These are phyloP conservation scores for Bassia scoparia DNA, from an alignment of 148 eudicot species.

Conservation along the genomic window DNA sequence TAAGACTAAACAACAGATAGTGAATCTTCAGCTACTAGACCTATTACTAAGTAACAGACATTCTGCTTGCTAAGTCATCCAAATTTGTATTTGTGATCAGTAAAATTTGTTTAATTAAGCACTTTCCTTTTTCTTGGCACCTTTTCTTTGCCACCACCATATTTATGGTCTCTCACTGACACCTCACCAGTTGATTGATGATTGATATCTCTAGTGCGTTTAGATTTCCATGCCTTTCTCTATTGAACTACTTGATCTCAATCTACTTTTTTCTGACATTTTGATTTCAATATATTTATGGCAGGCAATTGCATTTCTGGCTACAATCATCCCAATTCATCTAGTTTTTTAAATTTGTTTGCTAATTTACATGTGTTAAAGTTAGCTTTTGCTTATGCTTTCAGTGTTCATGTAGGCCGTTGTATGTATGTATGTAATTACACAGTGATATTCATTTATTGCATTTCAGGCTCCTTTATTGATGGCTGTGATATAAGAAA, in stretches of 20 bases:
- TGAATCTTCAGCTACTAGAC: slow-evolving; percentile 1
- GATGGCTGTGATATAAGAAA: slow-evolving; percentile 93
- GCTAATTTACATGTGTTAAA: not conserved
- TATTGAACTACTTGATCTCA: not conserved
- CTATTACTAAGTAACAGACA: not conserved
- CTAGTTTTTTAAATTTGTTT: not conserved
- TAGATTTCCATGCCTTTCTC: not conserved
- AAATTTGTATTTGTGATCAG: not conserved
- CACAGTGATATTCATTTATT: slow-evolving; percentile 2
- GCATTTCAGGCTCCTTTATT: slow-evolving; percentile 76
- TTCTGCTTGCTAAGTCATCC: not conserved
- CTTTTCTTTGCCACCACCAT: not conserved
- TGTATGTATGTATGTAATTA: not conserved
- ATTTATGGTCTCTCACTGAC: not conserved
- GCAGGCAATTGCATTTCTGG: not conserved
- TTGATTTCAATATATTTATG: not conserved
- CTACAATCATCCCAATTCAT: no score
- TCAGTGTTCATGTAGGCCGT: no score
- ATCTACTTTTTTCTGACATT: not conserved
- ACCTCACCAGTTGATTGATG: no score
- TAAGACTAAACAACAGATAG: not conserved
- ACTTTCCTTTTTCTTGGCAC: not conserved
- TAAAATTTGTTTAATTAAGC: not conserved
- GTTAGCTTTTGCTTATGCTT: not conserved
- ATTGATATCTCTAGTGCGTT: not conserved